phyloP scores from a whole-genome alignment of 208 protist genomes.

The Crithidia mellificae region DNA sequence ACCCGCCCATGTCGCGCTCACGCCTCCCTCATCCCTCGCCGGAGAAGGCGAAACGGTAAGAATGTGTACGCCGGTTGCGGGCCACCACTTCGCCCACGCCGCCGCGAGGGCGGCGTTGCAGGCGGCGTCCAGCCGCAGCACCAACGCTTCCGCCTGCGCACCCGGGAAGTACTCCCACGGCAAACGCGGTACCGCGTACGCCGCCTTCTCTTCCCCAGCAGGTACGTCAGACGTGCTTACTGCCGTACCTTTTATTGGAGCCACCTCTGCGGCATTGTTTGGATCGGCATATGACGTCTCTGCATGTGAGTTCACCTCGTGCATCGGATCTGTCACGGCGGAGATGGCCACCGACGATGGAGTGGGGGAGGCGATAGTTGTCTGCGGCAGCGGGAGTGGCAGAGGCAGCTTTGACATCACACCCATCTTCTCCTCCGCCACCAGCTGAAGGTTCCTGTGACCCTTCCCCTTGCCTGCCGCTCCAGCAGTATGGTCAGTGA shows the following conservation, averaged over 20 bases:
- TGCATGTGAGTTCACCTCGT: no score
- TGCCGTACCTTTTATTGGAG: not conserved
- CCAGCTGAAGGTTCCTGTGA: not conserved
- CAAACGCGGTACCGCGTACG: not conserved
- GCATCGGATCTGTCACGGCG: no score
- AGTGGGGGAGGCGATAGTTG: no score
- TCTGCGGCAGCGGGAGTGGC: not conserved
- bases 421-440: not conserved
- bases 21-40: no score
- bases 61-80: not conserved
- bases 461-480: not conserved
- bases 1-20: not conserved
- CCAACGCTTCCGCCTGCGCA: constrained; percentile 1
- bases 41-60: no score
- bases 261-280: no score
- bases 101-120: not conserved
- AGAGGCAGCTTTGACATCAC: not conserved
- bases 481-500: no score
- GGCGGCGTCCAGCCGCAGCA: constrained; percentile 9
- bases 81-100: constrained; percentile 6
- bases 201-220: not conserved
- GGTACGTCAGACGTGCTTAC: not conserved
- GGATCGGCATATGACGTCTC: not conserved
- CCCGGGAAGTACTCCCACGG: constrained; percentile 24
- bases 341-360: not conserved